Evolutionary conservation across 2,329 filamentous ascomycete genomes (phyloP).

Genomic region (Xylariales sp.): DNA sequence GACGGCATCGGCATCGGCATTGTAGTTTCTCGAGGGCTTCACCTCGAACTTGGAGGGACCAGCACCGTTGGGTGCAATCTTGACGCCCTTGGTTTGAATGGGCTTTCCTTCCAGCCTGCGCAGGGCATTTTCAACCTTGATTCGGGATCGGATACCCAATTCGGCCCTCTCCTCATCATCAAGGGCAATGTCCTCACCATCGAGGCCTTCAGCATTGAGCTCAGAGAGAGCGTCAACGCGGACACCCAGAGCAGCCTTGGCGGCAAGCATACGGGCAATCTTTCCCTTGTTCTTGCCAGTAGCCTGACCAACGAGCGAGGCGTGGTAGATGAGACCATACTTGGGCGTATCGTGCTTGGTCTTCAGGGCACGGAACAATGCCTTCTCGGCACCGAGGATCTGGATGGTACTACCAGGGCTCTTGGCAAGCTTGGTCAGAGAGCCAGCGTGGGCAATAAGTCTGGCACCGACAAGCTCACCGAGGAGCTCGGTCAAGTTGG

Average conservation of each 20-base stretch:
- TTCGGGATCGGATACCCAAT: constrained; percentile 68
- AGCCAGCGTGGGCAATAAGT: constrained; percentile 91
- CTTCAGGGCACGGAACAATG: constrained; percentile 95
- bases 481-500: constrained; percentile 89
- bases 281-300: constrained; percentile 99
- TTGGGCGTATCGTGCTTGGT: constrained; percentile 99
- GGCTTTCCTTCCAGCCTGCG: constrained; percentile 87
- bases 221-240: constrained; percentile 87
- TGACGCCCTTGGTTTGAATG: constrained; percentile 68
- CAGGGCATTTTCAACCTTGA: constrained; percentile 72
- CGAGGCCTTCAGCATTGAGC: constrained; percentile 63
- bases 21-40: constrained; percentile 92
- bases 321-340: constrained; percentile 92
- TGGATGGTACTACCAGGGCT: constrained; percentile 93
- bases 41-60: constrained; percentile 79
- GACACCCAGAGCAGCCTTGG: constrained; percentile 88
- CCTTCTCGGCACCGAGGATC: constrained; percentile 98
- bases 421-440: constrained; percentile 92
- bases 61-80: constrained; percentile 68
- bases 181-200: constrained; percentile 46
- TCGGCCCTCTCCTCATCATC: constrained; percentile 87
- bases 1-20: constrained; percentile 76
- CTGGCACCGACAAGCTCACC: constrained; percentile 92
- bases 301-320: constrained; percentile 91
- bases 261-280: constrained; percentile 92